A percentile compares a stretch with the other conserved stretches of the same genome.
Evolutionary conservation across 495 filamentous ascomycete genomes (phyloP).

Genomic region (Neurospora sp.): DNA sequence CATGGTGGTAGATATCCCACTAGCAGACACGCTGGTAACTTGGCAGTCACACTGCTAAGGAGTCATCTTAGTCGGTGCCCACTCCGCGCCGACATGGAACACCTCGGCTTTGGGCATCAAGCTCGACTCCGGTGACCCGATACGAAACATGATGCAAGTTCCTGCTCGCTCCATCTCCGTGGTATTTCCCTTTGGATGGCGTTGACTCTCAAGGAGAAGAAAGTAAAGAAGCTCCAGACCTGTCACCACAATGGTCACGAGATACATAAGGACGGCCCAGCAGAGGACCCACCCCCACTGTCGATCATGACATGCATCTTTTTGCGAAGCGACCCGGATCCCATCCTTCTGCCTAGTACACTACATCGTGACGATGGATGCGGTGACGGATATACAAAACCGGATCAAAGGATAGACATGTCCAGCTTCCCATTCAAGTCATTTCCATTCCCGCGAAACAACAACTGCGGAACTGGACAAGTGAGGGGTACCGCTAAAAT

Average conservation of each 20-base stretch:
- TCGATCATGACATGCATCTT: neutral
- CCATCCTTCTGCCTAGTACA: neutral
- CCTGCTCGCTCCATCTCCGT: neutral
- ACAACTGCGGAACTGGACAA: neutral
- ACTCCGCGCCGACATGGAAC: neutral
- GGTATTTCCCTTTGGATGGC: neutral
- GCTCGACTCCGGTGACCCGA: neutral
- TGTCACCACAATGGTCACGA: neutral
- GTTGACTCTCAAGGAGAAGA: neutral
- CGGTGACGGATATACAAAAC: neutral
- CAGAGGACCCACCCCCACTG: neutral
- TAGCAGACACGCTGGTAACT: neutral
- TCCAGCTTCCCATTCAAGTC: neutral
- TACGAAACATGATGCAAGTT: neutral
- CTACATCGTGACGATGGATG: neutral
- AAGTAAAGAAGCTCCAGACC: neutral
- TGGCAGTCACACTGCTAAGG: neutral
- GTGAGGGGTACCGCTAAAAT: neutral
- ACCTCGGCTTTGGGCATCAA: neutral
- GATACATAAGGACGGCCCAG: neutral
- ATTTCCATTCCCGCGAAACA: neutral
- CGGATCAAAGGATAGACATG: neutral
- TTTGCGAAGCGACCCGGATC: neutral
- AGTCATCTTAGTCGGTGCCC: neutral
- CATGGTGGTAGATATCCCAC: neutral